Conservation (phyloP, 1,139 yeast genomes). For the Pichia sp. region DNA sequence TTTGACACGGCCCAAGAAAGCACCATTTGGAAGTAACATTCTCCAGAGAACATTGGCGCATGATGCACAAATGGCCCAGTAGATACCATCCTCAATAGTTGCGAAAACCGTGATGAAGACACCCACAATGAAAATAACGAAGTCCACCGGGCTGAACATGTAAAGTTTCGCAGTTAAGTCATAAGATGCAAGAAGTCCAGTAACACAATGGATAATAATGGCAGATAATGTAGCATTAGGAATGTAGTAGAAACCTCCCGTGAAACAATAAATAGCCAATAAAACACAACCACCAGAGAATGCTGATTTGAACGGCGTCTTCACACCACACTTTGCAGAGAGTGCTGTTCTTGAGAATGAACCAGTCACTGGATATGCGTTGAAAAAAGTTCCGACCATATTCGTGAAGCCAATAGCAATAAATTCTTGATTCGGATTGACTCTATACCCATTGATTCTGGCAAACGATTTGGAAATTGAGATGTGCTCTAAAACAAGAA, state of each 20-base stretch:
- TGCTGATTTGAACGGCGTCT: conserved; percentile 90
- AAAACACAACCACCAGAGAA: conserved; percentile 87
- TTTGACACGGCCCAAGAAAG: conserved; percentile 73
- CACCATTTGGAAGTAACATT: conserved; percentile 75
- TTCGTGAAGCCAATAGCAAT: conserved; percentile 93
- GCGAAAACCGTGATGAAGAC: conserved; percentile 78
- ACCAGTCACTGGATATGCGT: conserved; percentile 95
- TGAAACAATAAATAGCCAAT: conserved; percentile 78
- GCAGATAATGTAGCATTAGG: conserved; percentile 87
- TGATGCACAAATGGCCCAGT: conserved; percentile 85
- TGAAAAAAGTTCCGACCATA: conserved; percentile 84
- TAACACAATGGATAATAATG: conserved; percentile 91
- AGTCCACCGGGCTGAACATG: conserved; percentile 73
- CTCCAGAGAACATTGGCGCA: conserved; percentile 69
- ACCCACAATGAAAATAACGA: conserved; percentile 69
- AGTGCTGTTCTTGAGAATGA: conserved; percentile 93
- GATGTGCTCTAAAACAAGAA: conserved; percentile 83
- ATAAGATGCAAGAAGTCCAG: conserved; percentile 76
- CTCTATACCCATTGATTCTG: conserved; percentile 83
- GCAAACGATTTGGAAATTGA: conserved; percentile 94
- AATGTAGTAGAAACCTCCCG: conserved; percentile 79
- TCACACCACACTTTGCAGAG: conserved; percentile 91
- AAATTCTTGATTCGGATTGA: conserved; percentile 89
- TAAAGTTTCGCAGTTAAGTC: conserved; percentile 70
- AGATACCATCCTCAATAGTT: conserved; percentile 82